Conservation (phyloP, 2,329 filamentous ascomycete genomes). For the Emergomyces pasteurianus region DNA sequence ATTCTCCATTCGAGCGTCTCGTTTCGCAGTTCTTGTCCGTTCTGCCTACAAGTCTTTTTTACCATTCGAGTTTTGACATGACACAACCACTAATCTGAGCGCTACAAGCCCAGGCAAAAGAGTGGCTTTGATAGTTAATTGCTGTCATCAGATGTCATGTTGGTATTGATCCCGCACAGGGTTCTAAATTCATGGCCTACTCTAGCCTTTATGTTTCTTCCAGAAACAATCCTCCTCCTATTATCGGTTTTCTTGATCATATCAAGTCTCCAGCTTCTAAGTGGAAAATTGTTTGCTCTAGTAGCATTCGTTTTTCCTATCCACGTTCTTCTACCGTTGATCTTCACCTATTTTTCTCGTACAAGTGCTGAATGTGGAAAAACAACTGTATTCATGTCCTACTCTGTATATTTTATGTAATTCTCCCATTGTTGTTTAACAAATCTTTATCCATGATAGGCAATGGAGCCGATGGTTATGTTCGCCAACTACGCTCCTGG, state of each 20-base stretch:
- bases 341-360: background rate
- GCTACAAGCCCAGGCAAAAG: too few relatives aligned
- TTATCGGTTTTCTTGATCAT: background rate
- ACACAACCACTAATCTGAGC: too few relatives aligned
- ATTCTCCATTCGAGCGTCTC: background rate
- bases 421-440: background rate
- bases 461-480: background rate
- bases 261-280: background rate
- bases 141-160: background rate
- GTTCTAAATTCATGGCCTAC: background rate
- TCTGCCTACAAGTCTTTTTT: background rate
- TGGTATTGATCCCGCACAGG: background rate
- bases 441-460: background rate
- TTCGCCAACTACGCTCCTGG: background rate
- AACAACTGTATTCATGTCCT: background rate
- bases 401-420: background rate
- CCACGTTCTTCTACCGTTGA: background rate
- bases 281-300: background rate
- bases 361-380: background rate
- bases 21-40: background rate
- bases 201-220: background rate
- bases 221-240: background rate
- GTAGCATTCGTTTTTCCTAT: background rate
- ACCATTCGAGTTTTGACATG: background rate
- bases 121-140: too few relatives aligned